These are phyloP conservation scores for Vaccinium corymbosum DNA, from an alignment of 148 eudicot genomes.

Conservation along the genomic window DNA sequence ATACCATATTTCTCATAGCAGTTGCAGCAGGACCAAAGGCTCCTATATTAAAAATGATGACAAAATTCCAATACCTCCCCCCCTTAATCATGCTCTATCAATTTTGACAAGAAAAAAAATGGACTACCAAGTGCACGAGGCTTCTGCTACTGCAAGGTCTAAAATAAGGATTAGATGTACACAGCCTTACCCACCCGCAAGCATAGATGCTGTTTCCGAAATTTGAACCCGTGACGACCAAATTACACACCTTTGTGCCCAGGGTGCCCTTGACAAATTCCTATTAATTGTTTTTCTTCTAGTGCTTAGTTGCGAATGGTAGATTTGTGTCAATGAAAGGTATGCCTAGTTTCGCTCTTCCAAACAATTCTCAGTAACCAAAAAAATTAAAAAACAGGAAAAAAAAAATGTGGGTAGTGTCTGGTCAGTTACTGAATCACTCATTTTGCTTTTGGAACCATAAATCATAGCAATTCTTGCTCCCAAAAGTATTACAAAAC, in stretches of 20 bases:
- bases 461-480: background rate
- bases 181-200: no score
- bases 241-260: background rate
- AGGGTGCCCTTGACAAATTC: background rate
- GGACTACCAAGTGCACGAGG: background rate
- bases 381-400: background rate
- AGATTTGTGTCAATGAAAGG: background rate
- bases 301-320: background rate
- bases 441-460: background rate
- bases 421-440: background rate
- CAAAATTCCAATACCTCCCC: background rate
- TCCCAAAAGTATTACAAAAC: background rate
- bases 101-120: background rate
- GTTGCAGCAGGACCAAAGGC: background rate
- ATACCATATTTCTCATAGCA: background rate
- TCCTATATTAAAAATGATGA: background rate
- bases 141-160: background rate
- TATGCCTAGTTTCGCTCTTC: background rate
- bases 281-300: background rate
- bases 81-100: background rate
- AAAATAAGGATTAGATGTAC: no score
- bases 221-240: background rate
- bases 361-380: background rate
- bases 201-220: background rate
- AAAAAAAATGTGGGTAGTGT: background rate